Evolutionary conservation across 345 rosid species (phyloP).

Genomic region (Orychophragmus violaceus): DNA sequence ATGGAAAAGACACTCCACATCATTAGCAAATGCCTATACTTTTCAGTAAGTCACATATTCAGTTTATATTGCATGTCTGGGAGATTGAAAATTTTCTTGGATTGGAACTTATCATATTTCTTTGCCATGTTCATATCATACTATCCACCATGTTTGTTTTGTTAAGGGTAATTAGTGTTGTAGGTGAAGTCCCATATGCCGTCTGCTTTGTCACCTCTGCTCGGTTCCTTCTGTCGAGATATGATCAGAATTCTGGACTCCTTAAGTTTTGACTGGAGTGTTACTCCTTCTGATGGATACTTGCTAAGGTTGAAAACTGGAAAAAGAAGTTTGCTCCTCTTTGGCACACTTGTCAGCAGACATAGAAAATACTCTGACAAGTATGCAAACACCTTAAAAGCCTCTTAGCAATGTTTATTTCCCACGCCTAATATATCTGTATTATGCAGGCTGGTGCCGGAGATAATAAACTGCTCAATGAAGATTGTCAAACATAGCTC

Average conservation of each 20-base stretch:
- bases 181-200: conserved; percentile 86
- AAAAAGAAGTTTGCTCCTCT: conserved; percentile 74
- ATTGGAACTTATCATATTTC: not conserved
- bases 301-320: conserved; percentile 56
- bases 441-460: conserved; percentile 64
- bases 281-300: conserved; percentile 37
- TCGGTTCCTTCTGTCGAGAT: conserved; percentile 51
- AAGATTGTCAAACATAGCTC: conserved; percentile 52
- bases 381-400: conserved; percentile 33
- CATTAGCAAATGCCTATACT: conserved; percentile 69
- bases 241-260: conserved; percentile 57
- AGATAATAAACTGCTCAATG: conserved; percentile 53
- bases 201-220: conserved; percentile 50
- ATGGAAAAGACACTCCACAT: conserved; percentile 55
- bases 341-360: conserved; percentile 61
- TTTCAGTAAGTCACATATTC: conserved; percentile 50
- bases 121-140: conserved; percentile 12
- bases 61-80: conserved; percentile 8
- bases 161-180: conserved; percentile 32
- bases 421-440: not conserved
- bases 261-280: conserved; percentile 46
- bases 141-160: conserved; percentile 22
- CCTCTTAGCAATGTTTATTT: conserved; percentile 3
- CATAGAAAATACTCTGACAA: conserved; percentile 80
- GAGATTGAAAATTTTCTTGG: not conserved